Base-by-base conservation (phyloP, 2,329 filamentous ascomycete genomes). In the Triangularia setosa region DNA sequence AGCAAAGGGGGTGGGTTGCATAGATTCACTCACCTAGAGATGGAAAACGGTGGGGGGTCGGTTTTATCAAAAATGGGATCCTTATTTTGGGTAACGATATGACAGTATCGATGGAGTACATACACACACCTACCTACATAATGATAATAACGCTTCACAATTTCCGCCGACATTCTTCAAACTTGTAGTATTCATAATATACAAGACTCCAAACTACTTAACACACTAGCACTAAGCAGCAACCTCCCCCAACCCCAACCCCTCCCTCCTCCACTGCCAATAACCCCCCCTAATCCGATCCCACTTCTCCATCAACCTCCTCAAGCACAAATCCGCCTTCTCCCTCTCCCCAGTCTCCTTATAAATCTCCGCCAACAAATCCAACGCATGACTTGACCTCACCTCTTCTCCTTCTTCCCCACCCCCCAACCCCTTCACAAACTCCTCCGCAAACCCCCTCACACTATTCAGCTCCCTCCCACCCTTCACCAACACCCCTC, bases 221-320 rank as follows among this genome's bases (percentile, higher is more conserved):
- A n/a, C 33, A 40, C 4, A 11, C 40, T 48, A n/a, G 8, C 40
- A 18, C 21, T 18, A 55, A 25, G 23, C 25, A 55, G 21, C 52
- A 55, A 55, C 52, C 52, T 55, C 52, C 52, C 16, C 52, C 8
- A 28, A 18, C 52, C n/a, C 23, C 24, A 55, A 73, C 40, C 40
- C 40, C 3, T 48, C 40, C 40, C 86, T 87, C 73, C 86, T 83
- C 79, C 90, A 97, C 72, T 91, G 88, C 95, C 95, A 99, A 78
- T 97, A 99, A 68, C 93, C 94, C 69, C 88, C 89, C 64, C 95
- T 83, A 65, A 99, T 90, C 6, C 91, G 92, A 81, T 99, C 95
- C 84, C 93, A 99, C 80, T 89, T 93, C 73, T 90, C 87, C 57
- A 87, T 90, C 72, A 99, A 76, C 66, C 96, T 79, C 64, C 84